Conservation (phyloP, 2,329 filamentous ascomycete genomes). For the Emergomyces pasteurianus region DNA sequence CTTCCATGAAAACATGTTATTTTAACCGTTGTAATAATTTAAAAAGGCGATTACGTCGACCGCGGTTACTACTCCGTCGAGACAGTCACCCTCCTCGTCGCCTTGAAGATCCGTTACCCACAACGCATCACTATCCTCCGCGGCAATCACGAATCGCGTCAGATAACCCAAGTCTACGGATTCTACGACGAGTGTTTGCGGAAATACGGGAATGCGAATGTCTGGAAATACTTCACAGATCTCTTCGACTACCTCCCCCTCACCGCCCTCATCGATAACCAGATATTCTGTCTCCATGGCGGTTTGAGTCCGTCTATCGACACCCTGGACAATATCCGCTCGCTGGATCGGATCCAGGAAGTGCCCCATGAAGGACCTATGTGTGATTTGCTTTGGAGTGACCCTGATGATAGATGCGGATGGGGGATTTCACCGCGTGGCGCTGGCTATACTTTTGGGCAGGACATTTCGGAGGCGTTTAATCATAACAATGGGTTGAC, state of each 20-base stretch:
- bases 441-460: slow-evolving; percentile 88
- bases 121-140: slow-evolving; percentile 96
- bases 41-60: slow-evolving; percentile 87
- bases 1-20: slow-evolving; percentile 15
- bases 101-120: slow-evolving; percentile 95
- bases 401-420: slow-evolving; percentile 90
- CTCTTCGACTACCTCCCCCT: slow-evolving; percentile 97
- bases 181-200: slow-evolving; percentile 99
- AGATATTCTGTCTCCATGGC: slow-evolving; percentile 98
- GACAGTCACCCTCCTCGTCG: slow-evolving; percentile 91
- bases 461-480: slow-evolving; percentile 97
- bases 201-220: slow-evolving; percentile 97
- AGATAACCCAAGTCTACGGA: slow-evolving; percentile 98
- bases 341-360: slow-evolving; percentile 92
- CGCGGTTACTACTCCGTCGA: slow-evolving; percentile 98
- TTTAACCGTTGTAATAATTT: too few species aligned
- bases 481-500: slow-evolving; percentile 98
- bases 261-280: slow-evolving; percentile 95
- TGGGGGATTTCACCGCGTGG: slow-evolving; percentile 94
- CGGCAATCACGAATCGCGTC: slow-evolving; percentile 96
- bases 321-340: slow-evolving; percentile 88
- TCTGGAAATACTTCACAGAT: slow-evolving; percentile 99
- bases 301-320: slow-evolving; percentile 93
- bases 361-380: slow-evolving; percentile 97
- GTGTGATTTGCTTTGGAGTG: slow-evolving; percentile 96